Percentiles rank a stretch among this genome's conserved stretches.
Evolutionary conservation across 352 stramenopile species (phyloP).

Genomic region (Pythium chondricola): DNA sequence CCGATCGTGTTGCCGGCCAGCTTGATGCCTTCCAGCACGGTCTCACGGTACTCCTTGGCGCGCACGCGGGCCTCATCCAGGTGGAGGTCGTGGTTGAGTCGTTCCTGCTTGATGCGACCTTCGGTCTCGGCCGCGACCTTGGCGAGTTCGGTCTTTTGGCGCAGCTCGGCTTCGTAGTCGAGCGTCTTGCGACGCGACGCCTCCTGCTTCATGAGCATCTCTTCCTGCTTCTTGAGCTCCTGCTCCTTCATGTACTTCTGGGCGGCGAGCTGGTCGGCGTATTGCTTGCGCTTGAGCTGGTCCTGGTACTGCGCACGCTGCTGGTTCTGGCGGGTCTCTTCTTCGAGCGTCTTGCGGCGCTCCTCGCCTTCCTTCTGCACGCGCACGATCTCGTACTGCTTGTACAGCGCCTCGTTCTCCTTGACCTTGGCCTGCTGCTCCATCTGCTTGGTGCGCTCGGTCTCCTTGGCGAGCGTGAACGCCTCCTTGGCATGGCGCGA

Average conservation of each 20-base stretch:
- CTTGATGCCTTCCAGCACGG: constrained; percentile 94
- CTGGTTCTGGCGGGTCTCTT: constrained; percentile 97
- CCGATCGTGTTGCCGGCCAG: constrained; percentile 93
- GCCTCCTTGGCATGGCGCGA: constrained; percentile 91
- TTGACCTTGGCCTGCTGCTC: constrained; percentile 90
- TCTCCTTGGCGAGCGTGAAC: constrained; percentile 94
- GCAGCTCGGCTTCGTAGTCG: constrained; percentile 95
- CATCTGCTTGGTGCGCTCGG: constrained; percentile 93
- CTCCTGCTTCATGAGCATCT: constrained; percentile 95
- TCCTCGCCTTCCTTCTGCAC: constrained; percentile 96
- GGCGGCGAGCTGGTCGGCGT: constrained; percentile 95
- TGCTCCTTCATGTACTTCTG: constrained; percentile 96
- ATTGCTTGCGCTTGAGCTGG: constrained; percentile 98
- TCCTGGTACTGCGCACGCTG: constrained; percentile 96
- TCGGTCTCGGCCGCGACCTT: constrained; percentile 94
- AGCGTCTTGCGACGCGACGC: constrained; percentile 95
- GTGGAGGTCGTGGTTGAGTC: constrained; percentile 98
- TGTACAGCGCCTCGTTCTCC: constrained; percentile 89
- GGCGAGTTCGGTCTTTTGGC: constrained; percentile 92
- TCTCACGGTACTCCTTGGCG: constrained; percentile 67
- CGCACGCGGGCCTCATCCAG: constrained; percentile 93
- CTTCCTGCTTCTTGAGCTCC: constrained; percentile 98
- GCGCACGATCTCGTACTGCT: constrained; percentile 92
- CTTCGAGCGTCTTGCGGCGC: constrained; percentile 94
- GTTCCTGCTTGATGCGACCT: constrained; percentile 93